Evolutionary conservation across 495 filamentous ascomycete genomes (phyloP).

Genomic region (Bacidia rubella): DNA sequence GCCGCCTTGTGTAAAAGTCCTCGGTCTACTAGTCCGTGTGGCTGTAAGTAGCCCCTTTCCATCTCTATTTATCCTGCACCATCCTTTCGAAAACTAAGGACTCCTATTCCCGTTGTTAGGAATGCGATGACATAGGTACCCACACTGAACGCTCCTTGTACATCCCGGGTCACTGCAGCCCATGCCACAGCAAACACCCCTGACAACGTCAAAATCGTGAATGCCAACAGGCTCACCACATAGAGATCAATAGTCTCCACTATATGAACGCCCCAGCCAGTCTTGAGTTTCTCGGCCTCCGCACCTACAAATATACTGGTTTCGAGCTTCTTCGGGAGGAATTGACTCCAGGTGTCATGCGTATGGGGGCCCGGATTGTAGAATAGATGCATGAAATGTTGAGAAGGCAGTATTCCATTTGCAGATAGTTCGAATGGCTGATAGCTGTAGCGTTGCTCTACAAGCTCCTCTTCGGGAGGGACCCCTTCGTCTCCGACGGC

Average conservation of each 20-base stretch:
- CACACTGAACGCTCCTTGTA: background rate
- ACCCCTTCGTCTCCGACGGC: background rate
- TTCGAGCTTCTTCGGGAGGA: conserved; percentile 2
- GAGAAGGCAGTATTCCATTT: background rate
- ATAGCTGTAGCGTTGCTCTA: background rate
- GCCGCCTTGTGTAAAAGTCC: too few species aligned
- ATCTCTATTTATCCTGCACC: too few species aligned
- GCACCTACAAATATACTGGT: background rate
- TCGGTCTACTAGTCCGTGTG: too few species aligned
- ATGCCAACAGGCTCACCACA: background rate
- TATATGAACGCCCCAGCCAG: conserved; percentile 1
- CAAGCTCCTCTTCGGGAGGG: background rate
- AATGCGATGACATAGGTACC: conserved; percentile 1
- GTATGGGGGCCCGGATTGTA: background rate
- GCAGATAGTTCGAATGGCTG: background rate
- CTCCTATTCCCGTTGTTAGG: background rate
- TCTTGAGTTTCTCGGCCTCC: background rate
- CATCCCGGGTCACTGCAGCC: conserved; percentile 1
- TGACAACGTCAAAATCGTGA: background rate
- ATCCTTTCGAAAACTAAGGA: background rate
- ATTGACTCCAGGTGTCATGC: background rate
- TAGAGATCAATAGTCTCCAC: background rate
- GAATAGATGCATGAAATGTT: conserved; percentile 1
- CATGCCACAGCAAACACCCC: background rate
- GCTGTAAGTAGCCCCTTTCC: too few species aligned